Conservation (phyloP, 228 moss, liverwort and hornwort genomes). For the Sphagnum magellanicum region DNA sequence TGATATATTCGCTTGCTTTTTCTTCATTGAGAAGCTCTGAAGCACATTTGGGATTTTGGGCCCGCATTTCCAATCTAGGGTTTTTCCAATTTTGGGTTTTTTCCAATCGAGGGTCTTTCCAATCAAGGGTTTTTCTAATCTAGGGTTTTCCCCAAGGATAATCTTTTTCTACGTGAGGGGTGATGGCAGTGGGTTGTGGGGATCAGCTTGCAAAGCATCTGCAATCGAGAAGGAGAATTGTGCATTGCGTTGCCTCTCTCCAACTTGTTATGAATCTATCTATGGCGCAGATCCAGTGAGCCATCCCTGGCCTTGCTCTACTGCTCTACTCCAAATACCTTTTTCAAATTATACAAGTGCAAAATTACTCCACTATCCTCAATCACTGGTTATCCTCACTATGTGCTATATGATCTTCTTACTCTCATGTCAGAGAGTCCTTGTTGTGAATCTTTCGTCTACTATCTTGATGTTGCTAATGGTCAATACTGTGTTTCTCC, state of each 20-base stretch:
- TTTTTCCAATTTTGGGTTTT: too few species aligned
- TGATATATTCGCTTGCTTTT: background rate
- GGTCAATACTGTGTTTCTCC: background rate
- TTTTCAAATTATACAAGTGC: background rate
- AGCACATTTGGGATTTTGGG: background rate
- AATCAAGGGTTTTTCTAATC: too few species aligned
- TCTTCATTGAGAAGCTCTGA: background rate
- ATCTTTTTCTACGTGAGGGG: slow-evolving; percentile 38
- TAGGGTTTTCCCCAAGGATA: slow-evolving; percentile 24
- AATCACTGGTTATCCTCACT: background rate
- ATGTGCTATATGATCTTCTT: background rate
- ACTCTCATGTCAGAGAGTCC: background rate
- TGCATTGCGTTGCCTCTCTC: slow-evolving; percentile 68
- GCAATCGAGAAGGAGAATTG: slow-evolving; percentile 55
- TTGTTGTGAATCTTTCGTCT: background rate
- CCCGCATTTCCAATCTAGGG: too few species aligned
- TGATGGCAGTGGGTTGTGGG: slow-evolving; percentile 45
- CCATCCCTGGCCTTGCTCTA: background rate
- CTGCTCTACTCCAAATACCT: background rate
- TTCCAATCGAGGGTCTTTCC: too few species aligned
- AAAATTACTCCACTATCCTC: background rate
- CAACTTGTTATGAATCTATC: slow-evolving; percentile 52
- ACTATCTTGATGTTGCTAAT: background rate
- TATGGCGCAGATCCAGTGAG: slow-evolving; percentile 74
- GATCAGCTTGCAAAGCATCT: slow-evolving; percentile 28